Base-by-base conservation (phyloP, 2,329 filamentous ascomycete genomes). In the Scorias spongiosa region DNA sequence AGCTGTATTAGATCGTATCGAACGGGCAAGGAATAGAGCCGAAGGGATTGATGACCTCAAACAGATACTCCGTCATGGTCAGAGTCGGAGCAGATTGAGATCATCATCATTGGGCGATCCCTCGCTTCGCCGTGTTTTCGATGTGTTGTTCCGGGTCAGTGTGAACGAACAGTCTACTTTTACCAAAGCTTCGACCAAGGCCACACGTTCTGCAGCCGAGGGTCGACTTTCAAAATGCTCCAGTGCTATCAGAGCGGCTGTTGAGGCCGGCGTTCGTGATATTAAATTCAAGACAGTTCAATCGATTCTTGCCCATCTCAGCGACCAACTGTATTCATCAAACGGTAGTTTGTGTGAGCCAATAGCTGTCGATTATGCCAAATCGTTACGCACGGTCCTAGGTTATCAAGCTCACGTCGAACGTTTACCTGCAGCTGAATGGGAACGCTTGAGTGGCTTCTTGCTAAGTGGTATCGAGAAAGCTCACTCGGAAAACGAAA, bases 251-350 rank as follows among this genome's bases (percentile, higher is more conserved):
- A 80, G 85, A 43, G 68, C 80, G 20, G 75, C 81, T 18, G 72
- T 93, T 40, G 78, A 81, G 49, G 74, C 81, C 43, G 82, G 84
- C 17, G 68, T 80, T 29, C 64, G 70, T 15, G 80, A 74, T 47
- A 63, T 96, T 49, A 82, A 79, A 55, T 69, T 71, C 47, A 93
- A 86, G 59, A 89, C 87, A 0, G 69, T 89, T n/a, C 74, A 80
- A 52, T 76, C 82, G 5, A 67, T 95, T 12, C 69, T 93, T 50
- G 79, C 86, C 50, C 87, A 94, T 62, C 81, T 96, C 48, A 80
- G 77, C 2, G 79, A 94, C 50, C 77, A 78, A 14, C 45, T 46
- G 15, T 37, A 46, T 15, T 68, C 93, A 2, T 75, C 78, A 2
- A 72, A 68, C 12, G 77, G 77, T 11, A 71, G 68, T 2, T 75